Evolutionary conservation across 371 early-diverging fungal genomes (phyloP), one percentile per base, ranked within the genome.

Genomic region (Capniomyces stellatus): DNA sequence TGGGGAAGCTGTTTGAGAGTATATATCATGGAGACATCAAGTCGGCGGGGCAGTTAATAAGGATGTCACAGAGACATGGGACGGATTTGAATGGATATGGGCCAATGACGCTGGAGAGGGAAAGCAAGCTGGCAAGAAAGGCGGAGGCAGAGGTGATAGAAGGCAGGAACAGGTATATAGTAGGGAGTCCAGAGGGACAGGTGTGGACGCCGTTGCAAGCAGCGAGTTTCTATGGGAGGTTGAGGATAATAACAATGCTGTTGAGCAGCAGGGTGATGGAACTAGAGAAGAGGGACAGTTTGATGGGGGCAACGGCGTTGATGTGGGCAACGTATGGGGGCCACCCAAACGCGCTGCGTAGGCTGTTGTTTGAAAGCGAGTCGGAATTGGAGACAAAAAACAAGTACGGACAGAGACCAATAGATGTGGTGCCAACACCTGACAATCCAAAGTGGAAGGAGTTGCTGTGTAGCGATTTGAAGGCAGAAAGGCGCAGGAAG

Each of bases 291-390:
- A 66, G 78, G 13, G 95, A 94, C 64, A 85, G 87, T 13, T 82
- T 88, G 84, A 81, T 89, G 60, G 70, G 70, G 1, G 87, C 82
- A 27, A 77, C 85, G 19, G 86, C 95, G 2, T 68, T 94, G 12
- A 83, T 83, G 0, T 94, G 95, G 95, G 91, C 95, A 1, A 89
- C 89, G 0, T 91, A 78, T 63, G 87, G 79, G 35, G 84, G 79
- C 22, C 69, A 69, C 54, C 63, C 63, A 52, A 61, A 64, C 25
- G 52, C 61, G 25, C 63, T 68, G 31, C 62, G 69, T 50, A 54
- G 54, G 29, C 55, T 69, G 25, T 64, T 69, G 46, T 59, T 64
- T 22, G 57, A 53, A 13, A 59, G 55, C 46, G 54, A 54, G 22
- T 63, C 69, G 25, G 57, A 62, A 30, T 59, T 69, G 29, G 61